Evolutionary conservation across 1,284 basidiomycete species (phyloP), one percentile per base, ranked within the genome.

Genomic region (Naganishia cerealis): DNA sequence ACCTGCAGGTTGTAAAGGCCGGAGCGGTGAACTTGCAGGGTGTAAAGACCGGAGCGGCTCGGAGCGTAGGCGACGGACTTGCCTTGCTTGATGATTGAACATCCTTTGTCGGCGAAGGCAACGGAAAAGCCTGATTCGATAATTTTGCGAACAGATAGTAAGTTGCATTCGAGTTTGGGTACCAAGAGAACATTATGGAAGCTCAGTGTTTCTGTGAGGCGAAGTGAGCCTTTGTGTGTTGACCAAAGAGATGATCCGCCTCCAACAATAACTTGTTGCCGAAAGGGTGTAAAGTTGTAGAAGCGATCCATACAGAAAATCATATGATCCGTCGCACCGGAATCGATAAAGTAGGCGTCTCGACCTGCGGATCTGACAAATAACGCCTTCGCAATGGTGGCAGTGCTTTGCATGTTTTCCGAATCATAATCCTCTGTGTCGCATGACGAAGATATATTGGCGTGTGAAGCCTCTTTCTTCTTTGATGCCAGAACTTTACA

Each of bases 161-260:
- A 26, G 38, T 65, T 65, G 62, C 62, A 65, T 5, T 26, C 29
- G 5, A 65, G 52, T 7, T 52, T 52, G 0, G 65, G 65, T 15
- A 66, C n/a, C 15, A 55, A 26, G 3, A 66, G 54, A 24, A 43
- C 54, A 26, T 57, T 50, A 16, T 66, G 26, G 26, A 66, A 21
- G 8, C 26, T n/a, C 2, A 57, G 24, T 1, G 36, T n/a, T 16
- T 66, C 55, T 42, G 39, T 46, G 43, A 66, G 9, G 2, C 36
- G 39, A 24, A 66, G 40, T 13, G 29, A 7, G 2, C 65, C 65
- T 52, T 40, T 12, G 36, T 56, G 65, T 1, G 54, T 66, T n/a
- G 65, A 66, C 29, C 42, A 66, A 10, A 66, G 54, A 12, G 18
- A 12, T 15, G 26, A 2, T 6, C 65, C 65, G 16, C 26, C 65